Evolutionary conservation across 1,139 yeast species (phyloP).

Genomic region (Kluyveromyces sp.): DNA sequence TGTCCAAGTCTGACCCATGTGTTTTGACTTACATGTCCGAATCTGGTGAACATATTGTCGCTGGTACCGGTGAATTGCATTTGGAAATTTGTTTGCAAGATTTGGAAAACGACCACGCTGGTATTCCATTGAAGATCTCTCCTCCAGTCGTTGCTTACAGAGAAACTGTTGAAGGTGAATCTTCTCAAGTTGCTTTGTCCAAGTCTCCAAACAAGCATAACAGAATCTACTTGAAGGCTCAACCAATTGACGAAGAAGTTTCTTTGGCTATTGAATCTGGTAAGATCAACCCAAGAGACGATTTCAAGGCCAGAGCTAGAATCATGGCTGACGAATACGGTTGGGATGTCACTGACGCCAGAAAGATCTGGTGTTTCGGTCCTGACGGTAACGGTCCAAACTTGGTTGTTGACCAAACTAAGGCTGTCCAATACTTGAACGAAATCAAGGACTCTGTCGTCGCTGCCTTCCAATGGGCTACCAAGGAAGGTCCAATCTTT

Average conservation of each 20-base stretch:
- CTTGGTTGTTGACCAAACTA: conserved; percentile 98
- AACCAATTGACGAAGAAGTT: conserved; percentile 92
- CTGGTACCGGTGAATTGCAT: conserved; percentile 99
- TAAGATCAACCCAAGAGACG: conserved; percentile 90
- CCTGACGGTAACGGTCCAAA: conserved; percentile 99
- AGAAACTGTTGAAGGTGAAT: conserved; percentile 93
- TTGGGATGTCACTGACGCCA: conserved; percentile 99
- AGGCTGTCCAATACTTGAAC: conserved; percentile 98
- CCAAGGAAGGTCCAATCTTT: conserved; percentile 98
- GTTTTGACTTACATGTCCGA: conserved; percentile 80
- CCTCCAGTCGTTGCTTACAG: conserved; percentile 98
- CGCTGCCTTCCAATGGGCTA: conserved; percentile 99
- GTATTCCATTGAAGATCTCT: conserved; percentile 95
- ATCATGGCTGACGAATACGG: conserved; percentile 97
- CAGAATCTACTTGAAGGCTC: conserved; percentile 98
- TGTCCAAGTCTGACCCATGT: conserved; percentile 99
- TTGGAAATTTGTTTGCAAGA: conserved; percentile 96
- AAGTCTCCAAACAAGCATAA: conserved; percentile 99
- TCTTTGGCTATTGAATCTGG: conserved; percentile 89
- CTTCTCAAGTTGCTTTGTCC: conserved; percentile 92
- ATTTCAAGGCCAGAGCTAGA: conserved; percentile 99
- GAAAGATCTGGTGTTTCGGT: conserved; percentile 99
- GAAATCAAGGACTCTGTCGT: conserved; percentile 99
- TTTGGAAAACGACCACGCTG: conserved; percentile 98
- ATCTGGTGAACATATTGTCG: conserved; percentile 99